Conservation (phyloP, 305 asterid genomes). For the Caryopteris hybrid region DNA sequence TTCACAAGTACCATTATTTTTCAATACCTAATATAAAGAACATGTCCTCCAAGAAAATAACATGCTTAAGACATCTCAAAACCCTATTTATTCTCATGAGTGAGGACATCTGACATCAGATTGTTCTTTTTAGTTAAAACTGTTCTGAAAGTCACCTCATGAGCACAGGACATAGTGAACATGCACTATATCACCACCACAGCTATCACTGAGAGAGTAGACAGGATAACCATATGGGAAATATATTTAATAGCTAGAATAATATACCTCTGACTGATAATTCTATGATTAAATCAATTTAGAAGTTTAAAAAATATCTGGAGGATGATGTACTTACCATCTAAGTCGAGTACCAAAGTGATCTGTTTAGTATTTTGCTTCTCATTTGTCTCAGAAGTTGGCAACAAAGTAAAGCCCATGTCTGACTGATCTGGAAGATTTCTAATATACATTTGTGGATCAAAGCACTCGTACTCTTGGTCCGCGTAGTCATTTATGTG, state of each 20-base stretch:
- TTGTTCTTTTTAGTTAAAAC: neutral
- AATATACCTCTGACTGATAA: neutral
- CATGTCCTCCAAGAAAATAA: neutral
- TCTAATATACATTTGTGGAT: slow-evolving; percentile 80
- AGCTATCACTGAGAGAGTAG: neutral
- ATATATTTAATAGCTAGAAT: neutral
- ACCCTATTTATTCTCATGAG: neutral
- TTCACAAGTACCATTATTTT: neutral
- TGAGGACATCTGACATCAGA: neutral
- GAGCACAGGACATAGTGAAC: neutral
- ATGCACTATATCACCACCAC: neutral
- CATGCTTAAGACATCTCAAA: neutral
- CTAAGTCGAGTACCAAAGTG: slow-evolving; percentile 89
- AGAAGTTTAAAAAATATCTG: slow-evolving; percentile 3
- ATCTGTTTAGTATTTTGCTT: slow-evolving; percentile 41
- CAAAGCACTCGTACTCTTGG: slow-evolving; percentile 74
- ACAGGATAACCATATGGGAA: neutral
- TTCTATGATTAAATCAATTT: neutral
- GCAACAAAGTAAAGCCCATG: slow-evolving; percentile 29
- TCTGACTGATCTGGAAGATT: slow-evolving; percentile 65
- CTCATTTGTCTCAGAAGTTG: slow-evolving; percentile 38
- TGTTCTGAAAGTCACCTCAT: neutral
- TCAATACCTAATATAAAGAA: neutral
- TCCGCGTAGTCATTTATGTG: slow-evolving; percentile 40
- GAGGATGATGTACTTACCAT: slow-evolving; percentile 50